A percentile compares a stretch with the other conserved stretches of the same genome.
These are phyloP conservation scores for Phytophthora agathidicida DNA, from an alignment of 352 stramenopile genomes.

Conservation along the genomic window DNA sequence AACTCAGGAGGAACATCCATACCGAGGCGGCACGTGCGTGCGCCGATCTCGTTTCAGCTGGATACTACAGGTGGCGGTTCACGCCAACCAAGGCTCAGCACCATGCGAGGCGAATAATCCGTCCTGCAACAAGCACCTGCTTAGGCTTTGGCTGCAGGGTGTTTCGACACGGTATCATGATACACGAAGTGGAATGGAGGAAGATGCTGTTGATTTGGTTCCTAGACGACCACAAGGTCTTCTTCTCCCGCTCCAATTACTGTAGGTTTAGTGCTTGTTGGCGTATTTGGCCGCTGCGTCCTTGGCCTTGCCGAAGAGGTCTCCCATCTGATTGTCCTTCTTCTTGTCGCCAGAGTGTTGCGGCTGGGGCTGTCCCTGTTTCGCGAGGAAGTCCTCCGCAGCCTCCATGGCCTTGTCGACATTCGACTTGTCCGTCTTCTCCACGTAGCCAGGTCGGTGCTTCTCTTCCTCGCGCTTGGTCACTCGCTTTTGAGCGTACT, in stretches of 20 bases:
- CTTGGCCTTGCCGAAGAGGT: slow-evolving; percentile 29
- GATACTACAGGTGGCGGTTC: slow-evolving; percentile 19
- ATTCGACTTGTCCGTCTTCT: slow-evolving; percentile 34
- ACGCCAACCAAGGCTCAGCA: slow-evolving; percentile 4
- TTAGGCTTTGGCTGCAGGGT: neutral
- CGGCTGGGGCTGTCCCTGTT: slow-evolving; percentile 30
- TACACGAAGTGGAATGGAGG: too few relatives aligned
- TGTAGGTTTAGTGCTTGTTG: slow-evolving; percentile 30
- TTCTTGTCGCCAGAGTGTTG: slow-evolving; percentile 23
- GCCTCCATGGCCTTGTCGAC: slow-evolving; percentile 33
- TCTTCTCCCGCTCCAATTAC: too few relatives aligned
- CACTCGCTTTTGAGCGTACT: slow-evolving; percentile 39
- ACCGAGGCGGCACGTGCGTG: slow-evolving; percentile 7
- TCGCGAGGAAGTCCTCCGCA: slow-evolving; percentile 36
- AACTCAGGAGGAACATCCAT: neutral
- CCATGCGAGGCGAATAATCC: slow-evolving; percentile 1
- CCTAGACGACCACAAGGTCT: neutral
- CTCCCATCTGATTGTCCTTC: slow-evolving; percentile 33
- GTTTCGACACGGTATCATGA: too few relatives aligned
- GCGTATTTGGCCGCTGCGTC: slow-evolving; percentile 10
- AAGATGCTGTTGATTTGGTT: neutral
- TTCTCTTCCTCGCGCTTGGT: slow-evolving; percentile 18
- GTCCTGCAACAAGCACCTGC: too few relatives aligned
- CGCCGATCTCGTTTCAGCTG: slow-evolving; percentile 18
- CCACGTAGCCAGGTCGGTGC: slow-evolving; percentile 15